Conservation (phyloP, 345 rosid species). For the Camelina neglecta region DNA sequence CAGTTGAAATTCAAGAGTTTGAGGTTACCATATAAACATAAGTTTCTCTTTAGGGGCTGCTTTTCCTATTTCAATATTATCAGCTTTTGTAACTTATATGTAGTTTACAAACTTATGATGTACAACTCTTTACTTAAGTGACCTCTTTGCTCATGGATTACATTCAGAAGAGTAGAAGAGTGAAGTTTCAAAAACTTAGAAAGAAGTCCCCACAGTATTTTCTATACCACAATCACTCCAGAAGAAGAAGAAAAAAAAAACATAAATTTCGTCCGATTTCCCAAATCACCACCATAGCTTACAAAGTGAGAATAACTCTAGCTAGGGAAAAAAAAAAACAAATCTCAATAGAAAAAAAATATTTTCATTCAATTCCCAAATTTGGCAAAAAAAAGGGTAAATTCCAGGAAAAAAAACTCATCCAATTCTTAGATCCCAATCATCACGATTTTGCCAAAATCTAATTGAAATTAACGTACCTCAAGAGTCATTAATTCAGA, state of each 20-base stretch:
- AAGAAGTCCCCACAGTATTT: not conserved
- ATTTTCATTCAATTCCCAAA: too few relatives aligned
- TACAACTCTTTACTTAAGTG: not conserved
- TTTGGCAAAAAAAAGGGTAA: too few relatives aligned
- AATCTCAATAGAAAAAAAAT: too few relatives aligned
- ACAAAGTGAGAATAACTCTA: conserved; percentile 9
- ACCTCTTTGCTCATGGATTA: not conserved
- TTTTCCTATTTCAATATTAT: not conserved
- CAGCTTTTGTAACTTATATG: not conserved
- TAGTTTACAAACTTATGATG: not conserved
- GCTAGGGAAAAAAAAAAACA: too few relatives aligned
- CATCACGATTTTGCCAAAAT: too few relatives aligned
- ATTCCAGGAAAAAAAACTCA: too few relatives aligned
- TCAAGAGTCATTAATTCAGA: too few relatives aligned
- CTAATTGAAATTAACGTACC: too few relatives aligned
- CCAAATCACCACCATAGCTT: conserved; percentile 3
- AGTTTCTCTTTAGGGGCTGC: not conserved
- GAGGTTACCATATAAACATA: conserved; percentile 46
- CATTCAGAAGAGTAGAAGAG: not conserved
- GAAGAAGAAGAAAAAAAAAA: not conserved
- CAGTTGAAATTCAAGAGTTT: conserved; percentile 57
- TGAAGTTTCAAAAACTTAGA: not conserved
- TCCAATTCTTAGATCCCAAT: too few relatives aligned
- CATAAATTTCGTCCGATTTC: not conserved
- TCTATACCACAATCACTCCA: not conserved